A percentile compares a stretch with the other conserved stretches of the same genome.
Conservation (phyloP, 257 asterid genomes). For the Salvia rosmarinus region DNA sequence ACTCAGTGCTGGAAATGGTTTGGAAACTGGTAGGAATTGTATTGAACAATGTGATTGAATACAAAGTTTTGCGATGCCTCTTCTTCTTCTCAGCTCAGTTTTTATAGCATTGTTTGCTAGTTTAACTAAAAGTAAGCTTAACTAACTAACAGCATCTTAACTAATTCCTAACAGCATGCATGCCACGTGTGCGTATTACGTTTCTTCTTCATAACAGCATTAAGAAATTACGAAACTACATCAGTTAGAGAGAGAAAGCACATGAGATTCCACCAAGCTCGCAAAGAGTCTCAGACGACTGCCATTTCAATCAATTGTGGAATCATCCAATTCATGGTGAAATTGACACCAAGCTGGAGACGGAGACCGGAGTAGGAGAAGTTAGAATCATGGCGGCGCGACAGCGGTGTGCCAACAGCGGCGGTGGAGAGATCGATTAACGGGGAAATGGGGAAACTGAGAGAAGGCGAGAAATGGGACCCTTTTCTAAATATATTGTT, state of each 20-base stretch:
- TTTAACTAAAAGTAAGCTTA: no score
- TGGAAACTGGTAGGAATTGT: no score
- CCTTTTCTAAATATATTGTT: constrained; percentile 2
- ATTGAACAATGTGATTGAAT: no score
- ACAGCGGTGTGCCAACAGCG: neutral
- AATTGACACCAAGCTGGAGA: constrained; percentile 1
- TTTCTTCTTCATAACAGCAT: no score
- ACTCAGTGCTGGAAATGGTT: no score
- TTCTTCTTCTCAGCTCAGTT: no score
- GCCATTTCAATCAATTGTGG: constrained; percentile 32
- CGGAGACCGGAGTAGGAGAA: neutral
- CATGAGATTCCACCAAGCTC: constrained; percentile 30
- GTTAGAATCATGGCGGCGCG: constrained; percentile 23
- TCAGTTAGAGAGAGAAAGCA: constrained; percentile 13
- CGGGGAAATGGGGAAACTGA: constrained; percentile 30
- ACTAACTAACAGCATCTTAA: no score
- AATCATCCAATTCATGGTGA: constrained; percentile 9
- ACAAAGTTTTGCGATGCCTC: no score
- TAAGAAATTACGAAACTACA: neutral
- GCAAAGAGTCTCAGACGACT: constrained; percentile 24
- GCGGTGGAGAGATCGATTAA: constrained; percentile 8
- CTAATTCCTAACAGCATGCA: no score
- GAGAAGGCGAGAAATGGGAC: neutral
- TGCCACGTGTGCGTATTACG: no score
- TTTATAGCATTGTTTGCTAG: no score